These are phyloP conservation scores for Psophocarpus tetragonolobus DNA, from an alignment of 306 rosid species.

Conservation along the genomic window DNA sequence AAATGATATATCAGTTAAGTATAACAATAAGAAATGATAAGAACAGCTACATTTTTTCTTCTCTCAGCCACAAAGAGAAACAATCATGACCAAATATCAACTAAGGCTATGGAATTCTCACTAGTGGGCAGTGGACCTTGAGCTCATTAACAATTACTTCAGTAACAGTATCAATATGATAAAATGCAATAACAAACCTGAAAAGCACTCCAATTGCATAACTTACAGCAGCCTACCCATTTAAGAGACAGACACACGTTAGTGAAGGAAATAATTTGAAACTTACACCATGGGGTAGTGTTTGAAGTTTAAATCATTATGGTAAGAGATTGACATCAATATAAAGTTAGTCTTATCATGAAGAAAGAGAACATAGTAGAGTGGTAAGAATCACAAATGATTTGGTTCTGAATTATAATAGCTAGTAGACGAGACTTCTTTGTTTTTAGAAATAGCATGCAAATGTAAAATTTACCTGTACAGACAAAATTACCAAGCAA, in stretches of 20 bases:
- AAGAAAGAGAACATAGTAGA: slow-evolving; percentile 12
- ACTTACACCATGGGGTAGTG: slow-evolving; percentile 3
- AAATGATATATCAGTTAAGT: slow-evolving; percentile 35
- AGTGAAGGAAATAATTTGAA: slow-evolving; percentile 25
- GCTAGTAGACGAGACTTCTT: neutral
- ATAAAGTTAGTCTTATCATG: slow-evolving; percentile 8
- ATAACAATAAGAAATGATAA: slow-evolving; percentile 8
- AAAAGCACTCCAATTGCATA: slow-evolving; percentile 75
- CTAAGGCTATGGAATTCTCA: neutral
- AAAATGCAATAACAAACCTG: slow-evolving; percentile 55
- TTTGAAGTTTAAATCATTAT: neutral
- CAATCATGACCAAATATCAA: slow-evolving; percentile 17
- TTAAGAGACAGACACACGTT: slow-evolving; percentile 29
- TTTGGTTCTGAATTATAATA: neutral
- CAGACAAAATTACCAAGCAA: slow-evolving; percentile 69
- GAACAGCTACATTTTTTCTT: neutral
- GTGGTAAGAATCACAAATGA: slow-evolving; percentile 7
- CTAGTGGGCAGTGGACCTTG: neutral
- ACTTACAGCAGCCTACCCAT: slow-evolving; percentile 78
- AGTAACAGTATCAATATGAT: slow-evolving; percentile 11
- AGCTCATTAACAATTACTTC: neutral
- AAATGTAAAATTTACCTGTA: slow-evolving; percentile 62
- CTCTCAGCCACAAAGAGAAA: neutral
- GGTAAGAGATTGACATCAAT: slow-evolving; percentile 2
- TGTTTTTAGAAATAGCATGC: neutral